Conservation (phyloP, 1,139 yeast species). For the Spathaspora jeffriesii region DNA sequence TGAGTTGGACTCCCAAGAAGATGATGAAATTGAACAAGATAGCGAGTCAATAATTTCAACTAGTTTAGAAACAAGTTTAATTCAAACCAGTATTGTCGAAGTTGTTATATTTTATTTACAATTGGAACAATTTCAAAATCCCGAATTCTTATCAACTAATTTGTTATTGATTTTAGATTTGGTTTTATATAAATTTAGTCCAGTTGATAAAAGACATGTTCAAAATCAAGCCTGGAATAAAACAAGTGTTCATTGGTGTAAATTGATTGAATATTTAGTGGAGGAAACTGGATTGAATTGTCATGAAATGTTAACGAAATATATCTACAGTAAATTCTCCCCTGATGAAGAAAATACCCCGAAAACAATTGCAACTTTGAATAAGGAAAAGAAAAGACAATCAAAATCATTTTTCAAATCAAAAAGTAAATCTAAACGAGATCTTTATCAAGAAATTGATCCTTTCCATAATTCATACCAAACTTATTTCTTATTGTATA, state of each 20-base stretch:
- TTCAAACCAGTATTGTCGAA: slow-evolving; percentile 36
- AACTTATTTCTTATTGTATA: slow-evolving; percentile 27
- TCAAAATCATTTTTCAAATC: slow-evolving; percentile 29
- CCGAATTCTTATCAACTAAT: slow-evolving; percentile 34
- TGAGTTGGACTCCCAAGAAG: slow-evolving; percentile 16
- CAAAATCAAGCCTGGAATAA: slow-evolving; percentile 38
- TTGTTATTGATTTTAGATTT: slow-evolving; percentile 29
- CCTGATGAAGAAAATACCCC: background rate
- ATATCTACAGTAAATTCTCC: slow-evolving; percentile 30
- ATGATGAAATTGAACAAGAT: slow-evolving; percentile 23
- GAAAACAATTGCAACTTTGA: slow-evolving; percentile 4
- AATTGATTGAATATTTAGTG: slow-evolving; percentile 31
- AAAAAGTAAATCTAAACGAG: slow-evolving; percentile 21
- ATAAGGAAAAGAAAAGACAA: slow-evolving; percentile 21
- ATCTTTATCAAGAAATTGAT: slow-evolving; percentile 18
- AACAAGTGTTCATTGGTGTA: slow-evolving; percentile 29
- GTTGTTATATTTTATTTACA: slow-evolving; percentile 39
- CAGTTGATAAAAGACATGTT: slow-evolving; percentile 22
- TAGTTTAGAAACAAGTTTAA: slow-evolving; percentile 21
- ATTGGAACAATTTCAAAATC: slow-evolving; percentile 43
- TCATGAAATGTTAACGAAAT: slow-evolving; percentile 38
- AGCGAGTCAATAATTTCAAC: slow-evolving; percentile 25
- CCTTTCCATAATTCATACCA: slow-evolving; percentile 41
- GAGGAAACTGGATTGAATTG: slow-evolving; percentile 41
- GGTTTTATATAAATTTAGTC: slow-evolving; percentile 33